Base-by-base conservation (phyloP, 306 rosid genomes). In the Pterocarpus macrocarpus region DNA sequence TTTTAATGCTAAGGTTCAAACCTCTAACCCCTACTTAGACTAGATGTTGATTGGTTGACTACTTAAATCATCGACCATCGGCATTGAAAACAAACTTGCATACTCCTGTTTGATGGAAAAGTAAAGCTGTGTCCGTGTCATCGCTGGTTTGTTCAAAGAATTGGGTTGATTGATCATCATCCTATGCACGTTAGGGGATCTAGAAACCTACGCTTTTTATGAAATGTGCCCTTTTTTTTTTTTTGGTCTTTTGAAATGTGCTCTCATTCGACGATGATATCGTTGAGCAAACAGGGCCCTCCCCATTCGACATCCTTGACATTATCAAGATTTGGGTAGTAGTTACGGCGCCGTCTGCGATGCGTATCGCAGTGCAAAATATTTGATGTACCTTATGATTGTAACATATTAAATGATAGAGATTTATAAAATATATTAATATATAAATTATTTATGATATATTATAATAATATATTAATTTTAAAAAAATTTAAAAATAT, bases 111-210 rank as follows among this genome's bases (percentile, higher is more conserved):
- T 5, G 36, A 73, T 71, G 64, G 47, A 50, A 52, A 73, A 73
- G 66, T 35, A 58, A 36, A 73, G 38, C 39, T 38, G 28, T 50
- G 8, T 57, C 1, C 33, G 33, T 41, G 32, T 58, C 43, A 28
- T 57, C 13, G 16, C 34, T 43, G 38, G 12, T 12, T 77, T 77
- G 10, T 64, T 36, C 64, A 52, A 35, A 52, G 74, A 77, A 53
- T 38, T 76, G 6, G 72, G 64, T 55, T 28, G 57, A 66, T 53
- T 77, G 66, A 53, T 67, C 44, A 78, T 55, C 45, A 78, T 67
- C 75, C 43, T 38, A 3, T 50, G 16, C 50, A 56, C 58, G 53
- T 55, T 28, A 7, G 58, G 35, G 47, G 59, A 65, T 22, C 57
- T 55, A 36, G 55, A 38, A 77, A 22, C 56, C 16, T 77, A 65